Evolutionary conservation across 768 basidiomycete genomes (phyloP), one percentile per base, ranked within the genome.

Genomic region (Pleurotus salmoneostramineus): DNA sequence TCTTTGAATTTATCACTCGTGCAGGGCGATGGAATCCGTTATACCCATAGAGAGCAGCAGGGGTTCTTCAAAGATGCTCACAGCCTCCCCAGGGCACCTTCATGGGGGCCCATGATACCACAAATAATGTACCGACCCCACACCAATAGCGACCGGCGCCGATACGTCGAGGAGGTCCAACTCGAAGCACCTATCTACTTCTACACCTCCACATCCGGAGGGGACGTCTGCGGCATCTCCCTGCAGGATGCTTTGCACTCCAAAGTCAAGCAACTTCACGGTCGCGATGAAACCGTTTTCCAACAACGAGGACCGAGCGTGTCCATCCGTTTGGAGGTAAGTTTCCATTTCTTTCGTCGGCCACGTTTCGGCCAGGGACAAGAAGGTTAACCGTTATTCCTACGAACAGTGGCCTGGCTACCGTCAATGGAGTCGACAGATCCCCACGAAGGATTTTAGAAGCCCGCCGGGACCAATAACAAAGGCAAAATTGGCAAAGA

Each of bases 391-490:
- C 40, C 21, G 58, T 59, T 62, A 31, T 56, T 51, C 55, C 50
- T 36, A 27, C 1, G 57, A 59, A 14, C 59, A 91, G 89, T 92
- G 90, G 90, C 89, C 88, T 4, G 88, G 90, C 1, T 91, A 91
- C 62, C 74, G 82, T 33, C 79, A 83, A 47, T 92, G 88, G 88
- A 88, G 85, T 57, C 80, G 87, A 56, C 90, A 92, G 66, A 91
- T 92, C 60, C 90, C 90, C 6, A 91, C 89, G 1, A 83, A 84
- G 68, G 89, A 92, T 69, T 92, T 91, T 67, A 80, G 82, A 40
- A 90, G 82, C 61, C 89, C 90, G 0, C 90, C 88, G 40, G 81
- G 87, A 5, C 89, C 86, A 3, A 89, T 92, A 63, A 92, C 89
- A 1, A 78, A 81, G 54, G 80, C 82, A 15, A 92, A 92, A 66